Conservation (phyloP, 2,329 filamentous ascomycete genomes). For the Colletotrichum gigasporum region DNA sequence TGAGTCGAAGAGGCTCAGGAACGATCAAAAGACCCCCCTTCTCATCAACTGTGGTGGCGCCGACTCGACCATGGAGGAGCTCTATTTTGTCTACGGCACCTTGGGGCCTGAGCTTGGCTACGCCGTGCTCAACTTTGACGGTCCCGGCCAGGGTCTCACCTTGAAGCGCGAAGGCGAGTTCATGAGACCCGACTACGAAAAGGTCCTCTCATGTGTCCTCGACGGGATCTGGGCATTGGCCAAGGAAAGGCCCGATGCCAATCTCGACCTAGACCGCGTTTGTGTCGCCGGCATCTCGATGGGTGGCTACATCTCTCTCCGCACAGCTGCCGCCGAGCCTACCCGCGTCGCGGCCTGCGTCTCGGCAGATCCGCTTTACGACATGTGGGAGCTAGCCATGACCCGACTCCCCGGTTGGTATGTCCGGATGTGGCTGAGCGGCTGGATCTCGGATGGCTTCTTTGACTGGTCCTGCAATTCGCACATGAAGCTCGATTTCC, state of each 20-base stretch:
- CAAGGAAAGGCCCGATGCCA: slow-evolving; percentile 30
- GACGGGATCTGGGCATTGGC: slow-evolving; percentile 38
- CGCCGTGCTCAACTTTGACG: slow-evolving; percentile 54
- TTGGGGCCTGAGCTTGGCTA: slow-evolving; percentile 46
- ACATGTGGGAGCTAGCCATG: slow-evolving; percentile 39
- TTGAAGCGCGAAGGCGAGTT: slow-evolving; percentile 38
- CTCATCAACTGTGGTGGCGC: slow-evolving; percentile 45
- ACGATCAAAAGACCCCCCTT: slow-evolving; percentile 42
- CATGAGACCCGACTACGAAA: slow-evolving; percentile 50
- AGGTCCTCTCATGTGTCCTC: slow-evolving; percentile 42
- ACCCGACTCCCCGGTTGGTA: background rate
- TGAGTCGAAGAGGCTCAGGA: slow-evolving; percentile 16
- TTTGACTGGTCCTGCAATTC: background rate
- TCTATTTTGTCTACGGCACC: slow-evolving; percentile 45
- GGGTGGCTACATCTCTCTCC: slow-evolving; percentile 49
- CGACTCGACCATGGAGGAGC: slow-evolving; percentile 51
- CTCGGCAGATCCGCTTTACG: slow-evolving; percentile 46
- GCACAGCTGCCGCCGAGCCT: slow-evolving; percentile 43
- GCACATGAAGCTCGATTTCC: background rate
- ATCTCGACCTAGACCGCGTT: slow-evolving; percentile 49
- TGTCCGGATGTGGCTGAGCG: background rate
- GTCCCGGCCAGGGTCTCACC: slow-evolving; percentile 54
- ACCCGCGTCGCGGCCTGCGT: slow-evolving; percentile 54
- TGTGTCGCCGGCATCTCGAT: slow-evolving; percentile 49
- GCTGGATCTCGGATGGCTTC: slow-evolving; percentile 1